These are phyloP conservation scores for Salix suchowensis DNA, from an alignment of 345 rosid species.

Conservation along the genomic window DNA sequence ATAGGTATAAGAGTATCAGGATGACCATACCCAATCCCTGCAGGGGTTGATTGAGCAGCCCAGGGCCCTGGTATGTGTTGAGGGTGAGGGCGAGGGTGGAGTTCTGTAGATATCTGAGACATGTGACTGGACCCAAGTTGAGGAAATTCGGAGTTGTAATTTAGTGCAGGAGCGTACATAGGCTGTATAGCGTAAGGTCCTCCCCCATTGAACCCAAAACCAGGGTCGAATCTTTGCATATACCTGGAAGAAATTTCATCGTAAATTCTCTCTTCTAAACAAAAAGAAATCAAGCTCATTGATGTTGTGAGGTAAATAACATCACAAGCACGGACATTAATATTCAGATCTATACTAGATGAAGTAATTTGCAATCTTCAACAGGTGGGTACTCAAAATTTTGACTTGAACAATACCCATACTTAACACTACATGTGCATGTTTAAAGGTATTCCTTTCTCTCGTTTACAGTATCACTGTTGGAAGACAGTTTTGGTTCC, in stretches of 20 bases:
- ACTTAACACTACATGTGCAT: not conserved
- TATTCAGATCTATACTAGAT: not conserved
- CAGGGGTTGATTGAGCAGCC: conserved; percentile 43
- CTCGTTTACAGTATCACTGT: not conserved
- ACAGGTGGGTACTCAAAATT: not conserved
- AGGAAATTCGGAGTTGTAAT: conserved; percentile 81
- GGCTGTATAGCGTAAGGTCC: conserved; percentile 65
- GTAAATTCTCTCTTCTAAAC: not conserved
- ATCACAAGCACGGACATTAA: not conserved
- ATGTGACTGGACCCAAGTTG: conserved; percentile 60
- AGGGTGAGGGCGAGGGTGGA: conserved; percentile 51
- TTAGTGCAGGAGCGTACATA: conserved; percentile 63
- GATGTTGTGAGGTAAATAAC: not conserved
- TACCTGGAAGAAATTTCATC: conserved; percentile 41
- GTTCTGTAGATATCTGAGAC: conserved; percentile 61
- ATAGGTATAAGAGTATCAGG: conserved; percentile 65
- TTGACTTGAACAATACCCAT: not conserved
- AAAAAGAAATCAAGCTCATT: not conserved
- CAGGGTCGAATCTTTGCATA: conserved; percentile 76
- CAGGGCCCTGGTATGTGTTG: conserved; percentile 59
- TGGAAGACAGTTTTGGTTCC: not conserved
- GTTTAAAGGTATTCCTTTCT: not conserved
- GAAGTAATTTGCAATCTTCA: not conserved
- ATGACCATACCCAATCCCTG: conserved; percentile 66
- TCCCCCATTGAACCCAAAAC: conserved; percentile 63